A percentile compares a stretch with the other conserved stretches of the same genome.
Evolutionary conservation across 140 eudicot genomes (phyloP).

Genomic region (Ambrosia hybrid): DNA sequence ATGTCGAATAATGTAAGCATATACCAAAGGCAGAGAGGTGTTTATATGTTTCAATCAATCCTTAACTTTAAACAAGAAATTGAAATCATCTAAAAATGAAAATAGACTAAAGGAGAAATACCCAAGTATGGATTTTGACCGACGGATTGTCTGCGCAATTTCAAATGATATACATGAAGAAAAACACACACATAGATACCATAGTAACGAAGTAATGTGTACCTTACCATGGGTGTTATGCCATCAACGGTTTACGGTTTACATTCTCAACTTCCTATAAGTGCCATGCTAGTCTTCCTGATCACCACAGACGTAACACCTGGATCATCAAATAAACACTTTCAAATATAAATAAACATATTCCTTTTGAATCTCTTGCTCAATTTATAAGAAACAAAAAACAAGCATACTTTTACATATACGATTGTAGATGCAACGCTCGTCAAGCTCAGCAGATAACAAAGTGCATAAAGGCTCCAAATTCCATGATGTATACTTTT

Average conservation of each 20-base stretch:
- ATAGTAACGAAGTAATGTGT: not conserved
- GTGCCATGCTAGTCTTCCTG: conserved; percentile 53
- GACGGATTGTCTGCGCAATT: too few species aligned
- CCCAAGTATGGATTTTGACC: too few species aligned
- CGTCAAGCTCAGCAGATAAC: conserved; percentile 38
- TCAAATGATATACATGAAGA: not conserved
- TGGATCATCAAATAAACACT: conserved; percentile 23
- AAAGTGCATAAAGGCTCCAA: not conserved
- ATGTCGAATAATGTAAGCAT: too few species aligned
- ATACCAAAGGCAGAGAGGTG: too few species aligned
- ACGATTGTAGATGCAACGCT: not conserved
- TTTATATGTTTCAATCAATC: too few species aligned
- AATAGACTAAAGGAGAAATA: too few species aligned
- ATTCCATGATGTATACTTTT: not conserved
- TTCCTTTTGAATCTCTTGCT: not conserved
- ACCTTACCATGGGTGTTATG: not conserved
- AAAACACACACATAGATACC: not conserved
- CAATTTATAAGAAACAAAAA: not conserved
- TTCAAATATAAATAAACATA: not conserved
- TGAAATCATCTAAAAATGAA: too few species aligned
- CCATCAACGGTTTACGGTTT: not conserved
- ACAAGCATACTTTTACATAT: conserved; percentile 47
- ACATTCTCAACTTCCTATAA: conserved; percentile 36
- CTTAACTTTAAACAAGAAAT: too few species aligned
- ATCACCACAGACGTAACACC: conserved; percentile 82